phyloP scores from a whole-genome alignment of 73 alveolate genomes.

The Paraurostyla sp. region DNA sequence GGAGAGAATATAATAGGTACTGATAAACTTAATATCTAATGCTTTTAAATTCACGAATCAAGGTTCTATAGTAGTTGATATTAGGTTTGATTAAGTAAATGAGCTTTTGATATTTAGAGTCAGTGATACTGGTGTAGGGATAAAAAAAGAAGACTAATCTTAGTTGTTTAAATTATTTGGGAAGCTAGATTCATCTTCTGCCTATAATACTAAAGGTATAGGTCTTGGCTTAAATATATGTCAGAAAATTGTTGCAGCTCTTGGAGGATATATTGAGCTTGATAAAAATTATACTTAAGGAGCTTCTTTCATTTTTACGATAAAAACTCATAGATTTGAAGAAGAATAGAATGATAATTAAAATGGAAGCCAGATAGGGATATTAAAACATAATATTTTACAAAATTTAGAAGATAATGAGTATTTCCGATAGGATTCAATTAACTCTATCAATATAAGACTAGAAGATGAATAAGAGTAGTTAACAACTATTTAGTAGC shows the following conservation, averaged over 20 bases:
- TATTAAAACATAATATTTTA: background rate
- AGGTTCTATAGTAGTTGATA: background rate
- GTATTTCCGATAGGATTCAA: no score
- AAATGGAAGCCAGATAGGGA: background rate
- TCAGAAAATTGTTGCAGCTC: background rate
- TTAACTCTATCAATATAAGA: no score
- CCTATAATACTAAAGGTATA: background rate
- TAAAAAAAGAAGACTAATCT: background rate
- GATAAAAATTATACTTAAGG: background rate
- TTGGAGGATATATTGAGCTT: background rate
- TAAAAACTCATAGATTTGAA: background rate
- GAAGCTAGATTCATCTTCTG: background rate
- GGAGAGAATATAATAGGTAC: background rate
- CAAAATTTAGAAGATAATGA: background rate
- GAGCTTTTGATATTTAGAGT: background rate
- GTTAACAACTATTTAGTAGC: no score
- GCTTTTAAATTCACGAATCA: background rate
- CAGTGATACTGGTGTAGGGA: background rate
- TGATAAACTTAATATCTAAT: background rate
- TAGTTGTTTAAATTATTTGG: constrained; percentile 30
- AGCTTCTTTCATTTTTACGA: background rate
- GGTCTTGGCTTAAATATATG: constrained; percentile 16
- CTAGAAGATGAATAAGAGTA: no score
- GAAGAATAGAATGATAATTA: background rate
- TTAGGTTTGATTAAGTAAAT: background rate